Evolutionary conservation across 257 asterid genomes (phyloP).

Genomic region (Capsicum baccatum): DNA sequence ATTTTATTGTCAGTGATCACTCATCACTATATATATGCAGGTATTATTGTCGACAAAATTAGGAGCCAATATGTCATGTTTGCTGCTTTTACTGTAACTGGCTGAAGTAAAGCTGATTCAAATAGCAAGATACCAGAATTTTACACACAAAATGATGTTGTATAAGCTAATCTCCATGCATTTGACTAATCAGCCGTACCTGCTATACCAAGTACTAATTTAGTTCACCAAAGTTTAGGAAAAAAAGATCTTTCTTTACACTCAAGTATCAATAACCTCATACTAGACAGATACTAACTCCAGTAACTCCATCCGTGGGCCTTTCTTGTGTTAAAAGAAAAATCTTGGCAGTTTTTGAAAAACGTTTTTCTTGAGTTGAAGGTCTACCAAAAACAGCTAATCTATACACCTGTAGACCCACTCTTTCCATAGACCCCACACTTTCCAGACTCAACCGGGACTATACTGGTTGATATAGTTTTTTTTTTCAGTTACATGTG

Average conservation of each 20-base stretch:
- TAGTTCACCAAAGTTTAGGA: too few species aligned
- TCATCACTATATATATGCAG: neutral
- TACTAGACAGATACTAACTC: neutral
- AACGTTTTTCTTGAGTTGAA: too few species aligned
- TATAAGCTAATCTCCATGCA: neutral
- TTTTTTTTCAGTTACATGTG: neutral
- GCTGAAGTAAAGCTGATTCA: neutral
- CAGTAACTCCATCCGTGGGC: neutral
- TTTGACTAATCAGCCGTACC: too few species aligned
- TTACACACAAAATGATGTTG: neutral
- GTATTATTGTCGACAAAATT: neutral
- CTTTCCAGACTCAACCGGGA: too few species aligned
- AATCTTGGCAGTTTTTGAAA: neutral
- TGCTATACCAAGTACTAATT: neutral
- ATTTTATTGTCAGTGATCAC: neutral
- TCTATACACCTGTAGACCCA: too few species aligned
- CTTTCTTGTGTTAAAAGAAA: neutral
- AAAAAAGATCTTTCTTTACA: too few species aligned
- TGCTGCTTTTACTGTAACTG: slow-evolving; percentile 2
- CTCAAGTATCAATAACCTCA: too few species aligned
- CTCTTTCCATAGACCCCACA: too few species aligned
- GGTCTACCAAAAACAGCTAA: too few species aligned
- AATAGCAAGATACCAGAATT: neutral
- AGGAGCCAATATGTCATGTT: slow-evolving; percentile 20
- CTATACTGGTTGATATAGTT: neutral